Conservation (phyloP, 179 eudicot genomes). For the Pouteria campechiana region DNA sequence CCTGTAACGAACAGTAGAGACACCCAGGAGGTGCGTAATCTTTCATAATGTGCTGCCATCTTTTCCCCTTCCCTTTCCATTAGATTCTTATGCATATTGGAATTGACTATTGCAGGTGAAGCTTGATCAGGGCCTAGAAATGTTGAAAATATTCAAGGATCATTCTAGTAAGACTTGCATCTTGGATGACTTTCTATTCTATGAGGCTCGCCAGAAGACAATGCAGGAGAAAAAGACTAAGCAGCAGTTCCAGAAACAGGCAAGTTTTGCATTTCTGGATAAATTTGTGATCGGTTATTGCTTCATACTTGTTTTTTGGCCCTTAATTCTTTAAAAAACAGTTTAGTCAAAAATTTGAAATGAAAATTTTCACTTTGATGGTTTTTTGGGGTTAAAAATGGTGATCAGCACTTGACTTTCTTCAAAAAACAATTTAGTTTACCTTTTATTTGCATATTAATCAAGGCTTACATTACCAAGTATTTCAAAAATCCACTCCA, state of each 20-base stretch:
- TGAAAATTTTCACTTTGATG: neutral
- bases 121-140: constrained; percentile 69
- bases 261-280: neutral
- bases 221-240: constrained; percentile 86
- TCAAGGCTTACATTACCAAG: no score
- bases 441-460: no score
- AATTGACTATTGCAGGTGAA: constrained; percentile 42
- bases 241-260: constrained; percentile 69
- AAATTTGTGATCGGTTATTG: neutral
- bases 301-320: neutral
- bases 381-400: neutral
- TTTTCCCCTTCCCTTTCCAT: neutral
- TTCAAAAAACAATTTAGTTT: neutral
- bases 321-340: neutral
- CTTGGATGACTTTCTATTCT: constrained; percentile 81
- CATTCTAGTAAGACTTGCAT: constrained; percentile 65
- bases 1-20: constrained; percentile 97
- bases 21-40: constrained; percentile 71
- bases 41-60: neutral
- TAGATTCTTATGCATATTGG: neutral
- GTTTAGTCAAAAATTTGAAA: neutral
- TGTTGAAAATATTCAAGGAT: constrained; percentile 62
- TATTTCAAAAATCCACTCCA: no score
- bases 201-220: constrained; percentile 66
- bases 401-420: neutral